These are phyloP conservation scores for Dothistroma pini DNA, from an alignment of 2,329 filamentous ascomycete genomes.

Conservation along the genomic window DNA sequence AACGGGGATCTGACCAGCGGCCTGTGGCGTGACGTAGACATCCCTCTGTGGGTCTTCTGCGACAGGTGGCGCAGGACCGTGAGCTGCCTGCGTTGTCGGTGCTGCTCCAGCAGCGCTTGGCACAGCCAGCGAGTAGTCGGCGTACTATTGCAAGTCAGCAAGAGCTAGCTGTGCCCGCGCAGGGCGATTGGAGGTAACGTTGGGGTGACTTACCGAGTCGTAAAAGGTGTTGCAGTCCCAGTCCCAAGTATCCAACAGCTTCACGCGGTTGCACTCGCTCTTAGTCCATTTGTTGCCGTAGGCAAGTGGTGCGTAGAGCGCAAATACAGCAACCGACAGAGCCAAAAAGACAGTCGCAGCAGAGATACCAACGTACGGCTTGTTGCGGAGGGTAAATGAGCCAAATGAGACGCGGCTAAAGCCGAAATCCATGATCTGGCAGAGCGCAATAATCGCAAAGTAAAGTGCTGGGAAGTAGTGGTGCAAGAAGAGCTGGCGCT, in stretches of 20 bases:
- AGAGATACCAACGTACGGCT: conserved; percentile 70
- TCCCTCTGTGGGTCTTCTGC: conserved; percentile 37
- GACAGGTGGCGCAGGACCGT: conserved; percentile 34
- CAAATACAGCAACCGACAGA: conserved; percentile 71
- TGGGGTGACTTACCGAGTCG: conserved; percentile 67
- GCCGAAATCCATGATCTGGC: conserved; percentile 82
- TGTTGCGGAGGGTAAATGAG: conserved; percentile 53
- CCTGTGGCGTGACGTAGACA: conserved; percentile 34
- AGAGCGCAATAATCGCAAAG: conserved; percentile 86
- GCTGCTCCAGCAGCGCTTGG: conserved; percentile 24
- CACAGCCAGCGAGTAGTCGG: conserved; percentile 32
- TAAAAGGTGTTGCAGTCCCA: conserved; percentile 97
- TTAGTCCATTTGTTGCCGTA: conserved; percentile 96
- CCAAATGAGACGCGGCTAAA: conserved; percentile 65
- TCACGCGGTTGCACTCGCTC: conserved; percentile 77
- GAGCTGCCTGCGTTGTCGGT: conserved; percentile 28
- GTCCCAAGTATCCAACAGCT: conserved; percentile 87
- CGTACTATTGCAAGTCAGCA: conserved; percentile 27
- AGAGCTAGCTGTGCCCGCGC: neutral
- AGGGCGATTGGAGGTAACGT: neutral
- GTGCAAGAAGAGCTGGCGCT: conserved; percentile 95
- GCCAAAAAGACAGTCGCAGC: conserved; percentile 70
- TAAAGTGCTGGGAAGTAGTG: conserved; percentile 98
- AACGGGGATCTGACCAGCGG: conserved; percentile 28
- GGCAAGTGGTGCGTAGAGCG: conserved; percentile 79